Evolutionary conservation across 2,329 filamentous ascomycete species (phyloP), one percentile per base, ranked within the genome.

Genomic region (Ceratocystis smalleyi): DNA sequence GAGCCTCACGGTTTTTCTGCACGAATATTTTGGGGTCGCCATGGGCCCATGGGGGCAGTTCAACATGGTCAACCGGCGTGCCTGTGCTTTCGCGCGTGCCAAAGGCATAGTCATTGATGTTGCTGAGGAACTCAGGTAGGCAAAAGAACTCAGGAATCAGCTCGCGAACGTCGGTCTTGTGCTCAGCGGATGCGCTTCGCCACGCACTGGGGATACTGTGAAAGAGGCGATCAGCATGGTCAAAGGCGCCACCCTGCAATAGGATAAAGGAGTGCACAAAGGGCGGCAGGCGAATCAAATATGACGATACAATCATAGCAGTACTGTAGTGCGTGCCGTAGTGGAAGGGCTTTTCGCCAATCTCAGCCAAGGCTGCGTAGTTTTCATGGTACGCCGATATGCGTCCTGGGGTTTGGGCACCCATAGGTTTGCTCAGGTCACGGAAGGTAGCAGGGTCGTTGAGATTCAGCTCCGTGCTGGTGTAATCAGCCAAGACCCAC

Each of bases 261-360:
- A 97, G 78, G 22, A 97, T 83, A 71, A 95, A 97, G 0, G 94
- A 96, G 69, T 97, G 90, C 27, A 96, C 92, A 72, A 97, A 99
- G 0, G 94, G 94, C 61, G 96, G 92, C 17, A 99, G 79, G 19
- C 94, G 87, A 70, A 99, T 96, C 49, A 99, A 81, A 71, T 96
- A 99, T 0, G 91, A 96, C 12, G 91, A 91, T 5, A 99, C 94
- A 66, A 96, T 96, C 94, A 97, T 99, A 6, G 94, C 94, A 1
- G 94, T 97, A 1, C 94, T 97, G 73, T 99, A 99, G 73, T 99
- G 95, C 0, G 95, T 99, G 19, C 94, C 94, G 69, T 97, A 99
- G 72, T 99, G 94, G 72, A 96, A 99, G 0, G 94, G 88, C 0
- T 88, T 86, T 57, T 96, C 91, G 6, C 87, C 89, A 79, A 99